phyloP scores from a whole-genome alignment of 2,329 filamentous ascomycete species.

The Cylindrodendrum hubeiense region DNA sequence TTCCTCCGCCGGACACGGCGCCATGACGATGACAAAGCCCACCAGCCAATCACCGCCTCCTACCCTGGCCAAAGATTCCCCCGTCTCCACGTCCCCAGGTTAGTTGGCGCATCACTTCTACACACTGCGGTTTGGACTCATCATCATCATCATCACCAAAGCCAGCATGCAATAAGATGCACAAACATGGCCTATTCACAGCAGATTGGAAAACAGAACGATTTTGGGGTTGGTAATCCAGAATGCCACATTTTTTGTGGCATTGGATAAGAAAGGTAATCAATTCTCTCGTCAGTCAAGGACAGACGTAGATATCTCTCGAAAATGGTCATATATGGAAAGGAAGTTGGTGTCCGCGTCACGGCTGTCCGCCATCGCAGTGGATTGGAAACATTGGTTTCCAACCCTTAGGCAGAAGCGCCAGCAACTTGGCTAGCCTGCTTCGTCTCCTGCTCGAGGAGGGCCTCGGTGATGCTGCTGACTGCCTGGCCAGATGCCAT shows the following conservation, averaged over 20 bases:
- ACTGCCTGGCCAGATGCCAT: slow-evolving; percentile 55
- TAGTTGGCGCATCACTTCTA: background rate
- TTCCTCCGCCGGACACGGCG: slow-evolving; percentile 40
- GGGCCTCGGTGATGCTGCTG: slow-evolving; percentile 66
- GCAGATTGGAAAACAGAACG: slow-evolving; percentile 11
- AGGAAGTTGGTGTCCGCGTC: slow-evolving; percentile 32
- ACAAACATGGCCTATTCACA: slow-evolving; percentile 4
- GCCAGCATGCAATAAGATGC: background rate
- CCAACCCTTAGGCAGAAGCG: slow-evolving; percentile 42
- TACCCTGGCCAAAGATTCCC: background rate
- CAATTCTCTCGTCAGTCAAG: slow-evolving; percentile 38
- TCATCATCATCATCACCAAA: background rate
- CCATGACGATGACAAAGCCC: background rate
- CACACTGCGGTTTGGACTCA: background rate
- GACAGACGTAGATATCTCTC: slow-evolving; percentile 33
- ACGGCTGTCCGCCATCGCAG: slow-evolving; percentile 19
- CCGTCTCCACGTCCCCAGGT: background rate
- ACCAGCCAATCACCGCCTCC: background rate
- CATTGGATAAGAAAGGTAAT: slow-evolving; percentile 28
- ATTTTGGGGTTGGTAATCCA: slow-evolving; percentile 13
- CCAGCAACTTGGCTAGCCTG: slow-evolving; percentile 45
- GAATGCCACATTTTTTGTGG: slow-evolving; percentile 14
- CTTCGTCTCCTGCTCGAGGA: slow-evolving; percentile 68
- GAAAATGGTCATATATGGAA: slow-evolving; percentile 38
- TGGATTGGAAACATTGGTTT: background rate